phyloP scores from a whole-genome alignment of 805 yeast species.

The Tetrapisispora nanseiensis region DNA sequence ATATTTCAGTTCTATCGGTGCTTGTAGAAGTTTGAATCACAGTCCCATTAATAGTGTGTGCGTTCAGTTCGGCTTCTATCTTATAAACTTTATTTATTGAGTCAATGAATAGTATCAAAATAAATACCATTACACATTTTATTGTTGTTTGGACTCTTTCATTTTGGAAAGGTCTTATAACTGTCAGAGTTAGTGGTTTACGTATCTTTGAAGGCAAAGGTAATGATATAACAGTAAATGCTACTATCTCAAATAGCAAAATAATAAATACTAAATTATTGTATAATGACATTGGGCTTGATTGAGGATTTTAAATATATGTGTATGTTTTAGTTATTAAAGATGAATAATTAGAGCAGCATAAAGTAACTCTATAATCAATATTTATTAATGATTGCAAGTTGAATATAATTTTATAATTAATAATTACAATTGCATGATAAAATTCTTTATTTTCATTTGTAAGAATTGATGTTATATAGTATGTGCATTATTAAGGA shows the following conservation, averaged over 20 bases:
- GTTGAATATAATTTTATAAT: too few relatives aligned
- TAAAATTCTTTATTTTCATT: too few relatives aligned
- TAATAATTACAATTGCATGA: too few relatives aligned
- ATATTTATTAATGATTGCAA: too few relatives aligned
- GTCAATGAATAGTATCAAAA: constrained; percentile 75
- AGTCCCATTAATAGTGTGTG: constrained; percentile 15
- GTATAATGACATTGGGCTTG: constrained; percentile 5
- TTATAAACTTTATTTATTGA: constrained; percentile 74
- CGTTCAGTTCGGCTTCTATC: constrained; percentile 44
- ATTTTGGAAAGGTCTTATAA: constrained; percentile 60
- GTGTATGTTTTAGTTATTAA: too few relatives aligned
- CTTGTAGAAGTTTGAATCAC: constrained; percentile 15
- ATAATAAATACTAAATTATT: constrained; percentile 54
- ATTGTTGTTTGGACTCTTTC: constrained; percentile 66
- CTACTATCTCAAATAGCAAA: constrained; percentile 63
- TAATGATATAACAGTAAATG: constrained; percentile 70
- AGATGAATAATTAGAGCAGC: too few relatives aligned
- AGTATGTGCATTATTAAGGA: too few relatives aligned
- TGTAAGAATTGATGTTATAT: too few relatives aligned
- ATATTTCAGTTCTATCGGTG: constrained; percentile 68
- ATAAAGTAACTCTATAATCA: too few relatives aligned
- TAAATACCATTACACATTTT: constrained; percentile 75
- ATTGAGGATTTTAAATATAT: too few relatives aligned
- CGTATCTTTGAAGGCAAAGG: constrained; percentile 77
- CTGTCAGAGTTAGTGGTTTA: constrained; percentile 50